Evolutionary conservation across 2,329 filamentous ascomycete genomes (phyloP).

Genomic region (Xylaria sp.): DNA sequence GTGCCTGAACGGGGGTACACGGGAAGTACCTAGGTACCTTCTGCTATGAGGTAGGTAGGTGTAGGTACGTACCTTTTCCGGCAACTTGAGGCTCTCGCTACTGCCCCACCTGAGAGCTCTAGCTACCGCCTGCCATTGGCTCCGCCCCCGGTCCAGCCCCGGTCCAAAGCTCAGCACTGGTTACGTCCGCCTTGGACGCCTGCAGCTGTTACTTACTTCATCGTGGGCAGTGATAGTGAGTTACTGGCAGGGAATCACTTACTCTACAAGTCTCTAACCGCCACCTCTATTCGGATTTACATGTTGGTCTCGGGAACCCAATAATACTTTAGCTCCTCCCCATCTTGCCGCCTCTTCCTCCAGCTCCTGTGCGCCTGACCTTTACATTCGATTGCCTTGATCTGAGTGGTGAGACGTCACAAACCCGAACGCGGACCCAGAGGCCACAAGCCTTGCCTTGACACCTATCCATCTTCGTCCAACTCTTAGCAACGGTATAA

Average conservation of each 20-base stretch:
- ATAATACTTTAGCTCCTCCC: too few species aligned
- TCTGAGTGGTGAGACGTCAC: background rate
- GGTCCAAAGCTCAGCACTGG: conserved; percentile 7
- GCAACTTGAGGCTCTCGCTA: background rate
- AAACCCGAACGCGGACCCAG: background rate
- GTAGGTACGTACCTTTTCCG: background rate
- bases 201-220: conserved; percentile 15
- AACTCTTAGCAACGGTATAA: too few species aligned
- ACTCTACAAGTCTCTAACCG: too few species aligned
- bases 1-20: too few species aligned
- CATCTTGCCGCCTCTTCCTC: background rate
- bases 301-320: too few species aligned
- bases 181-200: conserved; percentile 39
- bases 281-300: too few species aligned
- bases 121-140: conserved; percentile 28
- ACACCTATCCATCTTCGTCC: background rate
- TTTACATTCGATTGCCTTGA: background rate
- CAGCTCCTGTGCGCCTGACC: background rate
- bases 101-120: conserved; percentile 16
- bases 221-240: background rate
- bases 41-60: conserved; percentile 3
- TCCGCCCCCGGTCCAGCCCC: background rate
- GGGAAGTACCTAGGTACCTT: too few species aligned
- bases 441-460: background rate
- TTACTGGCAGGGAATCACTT: too few species aligned